These are phyloP conservation scores for Usnea hakonensis DNA, from an alignment of 495 filamentous ascomycete species.

Conservation along the genomic window DNA sequence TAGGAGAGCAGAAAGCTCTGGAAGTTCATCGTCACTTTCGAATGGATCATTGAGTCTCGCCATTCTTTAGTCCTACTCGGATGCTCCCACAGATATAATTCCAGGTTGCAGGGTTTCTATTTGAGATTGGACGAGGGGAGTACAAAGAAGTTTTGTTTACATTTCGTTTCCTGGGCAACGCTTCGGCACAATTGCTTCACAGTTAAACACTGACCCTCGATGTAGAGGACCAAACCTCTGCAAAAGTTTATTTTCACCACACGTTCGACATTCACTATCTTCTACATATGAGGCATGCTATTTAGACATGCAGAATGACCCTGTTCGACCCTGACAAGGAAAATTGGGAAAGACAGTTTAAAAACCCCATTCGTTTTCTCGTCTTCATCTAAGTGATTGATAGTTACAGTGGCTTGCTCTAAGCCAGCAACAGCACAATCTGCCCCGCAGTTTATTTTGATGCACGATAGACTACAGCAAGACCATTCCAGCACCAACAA, in stretches of 20 bases:
- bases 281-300: background rate
- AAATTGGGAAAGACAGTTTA: background rate
- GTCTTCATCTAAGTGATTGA: background rate
- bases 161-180: background rate
- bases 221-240: no score
- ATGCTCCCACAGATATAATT: background rate
- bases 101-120: background rate
- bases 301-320: background rate
- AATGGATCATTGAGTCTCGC: conserved; percentile 12
- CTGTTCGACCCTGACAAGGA: background rate
- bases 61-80: conserved; percentile 1
- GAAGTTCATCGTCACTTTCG: conserved; percentile 24
- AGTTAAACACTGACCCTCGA: no score
- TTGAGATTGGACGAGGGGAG: background rate
- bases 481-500: conserved; percentile 68
- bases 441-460: background rate
- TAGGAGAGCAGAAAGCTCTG: conserved; percentile 17
- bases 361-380: background rate
- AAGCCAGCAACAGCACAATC: background rate
- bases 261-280: background rate
- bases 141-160: background rate
- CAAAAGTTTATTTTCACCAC: no score
- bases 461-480: conserved; percentile 43
- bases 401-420: background rate
- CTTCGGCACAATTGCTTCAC: background rate